Evolutionary conservation across 228 moss, liverwort and hornwort species (phyloP).

Genomic region (Sphagnum fallax): DNA sequence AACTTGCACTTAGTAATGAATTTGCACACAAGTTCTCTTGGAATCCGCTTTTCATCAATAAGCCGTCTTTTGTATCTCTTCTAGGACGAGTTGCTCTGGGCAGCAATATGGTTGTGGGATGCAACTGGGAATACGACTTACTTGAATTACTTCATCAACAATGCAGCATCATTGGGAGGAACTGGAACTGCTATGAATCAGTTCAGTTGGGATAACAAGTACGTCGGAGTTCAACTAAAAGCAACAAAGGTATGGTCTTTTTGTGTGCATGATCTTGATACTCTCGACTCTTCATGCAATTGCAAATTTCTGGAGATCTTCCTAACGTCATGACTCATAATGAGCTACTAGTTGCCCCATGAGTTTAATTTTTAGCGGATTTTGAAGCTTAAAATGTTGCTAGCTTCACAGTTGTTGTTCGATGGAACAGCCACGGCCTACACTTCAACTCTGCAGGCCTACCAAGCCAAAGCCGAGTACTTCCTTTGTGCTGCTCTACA

Average conservation of each 20-base stretch:
- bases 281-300: background rate
- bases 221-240: conserved; percentile 17
- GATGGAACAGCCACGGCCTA: conserved; percentile 7
- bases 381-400: background rate
- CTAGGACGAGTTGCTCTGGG: conserved; percentile 20
- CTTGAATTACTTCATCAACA: conserved; percentile 8
- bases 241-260: conserved; percentile 12
- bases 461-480: conserved; percentile 11
- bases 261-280: background rate
- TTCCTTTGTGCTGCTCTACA: conserved; percentile 13
- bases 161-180: conserved; percentile 10
- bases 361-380: background rate
- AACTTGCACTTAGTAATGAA: no score
- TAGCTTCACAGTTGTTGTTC: conserved; percentile 3
- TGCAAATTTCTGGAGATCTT: background rate
- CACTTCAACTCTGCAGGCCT: conserved; percentile 3
- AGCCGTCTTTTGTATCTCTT: background rate
- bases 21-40: no score
- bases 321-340: background rate
- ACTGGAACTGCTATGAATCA: conserved; percentile 17
- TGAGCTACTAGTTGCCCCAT: background rate
- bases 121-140: conserved; percentile 11
- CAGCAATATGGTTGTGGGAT: conserved; percentile 17
- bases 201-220: conserved; percentile 26
- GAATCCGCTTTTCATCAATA: no score